A percentile compares a stretch with the other conserved stretches of the same genome.
phyloP scores from a whole-genome alignment of 1,284 basidiomycete species.

The Meripilus lineatus region DNA sequence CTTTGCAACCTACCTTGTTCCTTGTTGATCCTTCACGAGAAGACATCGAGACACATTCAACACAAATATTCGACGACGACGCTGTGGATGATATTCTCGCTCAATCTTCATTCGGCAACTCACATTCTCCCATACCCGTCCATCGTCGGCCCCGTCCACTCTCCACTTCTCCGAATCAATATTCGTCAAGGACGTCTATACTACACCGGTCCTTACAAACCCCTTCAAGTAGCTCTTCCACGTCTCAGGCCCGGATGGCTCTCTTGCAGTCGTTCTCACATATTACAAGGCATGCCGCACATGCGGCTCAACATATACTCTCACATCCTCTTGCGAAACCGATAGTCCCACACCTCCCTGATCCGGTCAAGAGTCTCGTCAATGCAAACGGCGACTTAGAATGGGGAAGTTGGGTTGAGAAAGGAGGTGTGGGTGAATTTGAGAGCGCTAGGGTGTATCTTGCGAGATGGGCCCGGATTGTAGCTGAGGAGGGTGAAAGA shows the following conservation, averaged over 20 bases:
- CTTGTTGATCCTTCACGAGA: conserved; percentile 87
- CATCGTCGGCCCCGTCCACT: conserved; percentile 72
- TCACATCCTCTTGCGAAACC: conserved; percentile 93
- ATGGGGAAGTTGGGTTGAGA: conserved; percentile 83
- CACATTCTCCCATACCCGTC: conserved; percentile 77
- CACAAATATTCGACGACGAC: conserved; percentile 73
- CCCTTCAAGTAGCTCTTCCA: conserved; percentile 37
- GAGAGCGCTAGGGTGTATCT: conserved; percentile 95
- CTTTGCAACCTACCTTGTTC: conserved; percentile 77
- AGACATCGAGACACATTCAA: conserved; percentile 88
- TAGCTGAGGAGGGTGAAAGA: conserved; percentile 93
- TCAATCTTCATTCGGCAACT: conserved; percentile 70
- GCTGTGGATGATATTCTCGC: conserved; percentile 80
- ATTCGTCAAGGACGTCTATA: conserved; percentile 67
- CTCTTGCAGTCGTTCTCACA: conserved; percentile 84
- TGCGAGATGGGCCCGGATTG: conserved; percentile 93
- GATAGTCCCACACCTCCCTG: conserved; percentile 89
- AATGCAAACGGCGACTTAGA: conserved; percentile 81
- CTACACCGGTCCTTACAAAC: conserved; percentile 64
- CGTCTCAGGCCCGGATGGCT: conserved; percentile 68
- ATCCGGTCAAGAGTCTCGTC: conserved; percentile 84
- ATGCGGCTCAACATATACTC: conserved; percentile 87
- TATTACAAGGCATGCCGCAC: conserved; percentile 83
- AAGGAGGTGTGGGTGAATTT: conserved; percentile 87
- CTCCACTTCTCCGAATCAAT: conserved; percentile 44